Base-by-base conservation (phyloP, 163 green algal species). In the Scenedesmus sp. region DNA sequence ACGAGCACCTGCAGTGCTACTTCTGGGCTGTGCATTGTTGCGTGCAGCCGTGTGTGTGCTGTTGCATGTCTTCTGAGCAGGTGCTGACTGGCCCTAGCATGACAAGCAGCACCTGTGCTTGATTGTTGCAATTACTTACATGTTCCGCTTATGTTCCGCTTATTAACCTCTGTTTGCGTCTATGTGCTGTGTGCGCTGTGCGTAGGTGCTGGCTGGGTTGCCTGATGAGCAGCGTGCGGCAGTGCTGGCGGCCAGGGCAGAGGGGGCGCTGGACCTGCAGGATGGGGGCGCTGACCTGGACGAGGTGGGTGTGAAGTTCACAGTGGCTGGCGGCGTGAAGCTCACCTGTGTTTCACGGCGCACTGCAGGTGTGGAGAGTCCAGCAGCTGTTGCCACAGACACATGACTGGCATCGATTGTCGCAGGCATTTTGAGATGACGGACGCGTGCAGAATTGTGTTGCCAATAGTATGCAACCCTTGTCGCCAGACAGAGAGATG, bases 131-230 rank as follows among this genome's bases (percentile, higher is more conserved):
- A n/a, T n/a, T n/a, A n/a, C n/a, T n/a, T n/a, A n/a, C n/a, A n/a
- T n/a, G n/a, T n/a, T n/a, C n/a, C n/a, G 49, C 49, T 56, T 7
- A 7, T 56, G 49, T 56, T 18, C 12, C 7, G 9, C 49, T 18
- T 12, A 56, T 12, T 56, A 12, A 7, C 49, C 12, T 26, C 20
- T 68, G 13, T 68, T 68, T 68, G 53, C 53, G 49, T 56, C 9
- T 56, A 7, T 56, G 53, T 68, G 4, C 13, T 43, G 22, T 20
- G 22, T 79, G 68, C 30, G 30, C 20, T 16, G n/a, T 83, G 78
- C n/a, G 42, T 40, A 89, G 83, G 92, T 95, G 56, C 81, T 93
- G 68, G 93, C 93, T 76, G 93, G 93, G 2, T 42, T 95, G 88
- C 92, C 94, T 49, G 89, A 89, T 16, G 59, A 83, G 16, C 92